Conservation (phyloP, 495 filamentous ascomycete species). For the Pseudoneurospora amorphoporcata region DNA sequence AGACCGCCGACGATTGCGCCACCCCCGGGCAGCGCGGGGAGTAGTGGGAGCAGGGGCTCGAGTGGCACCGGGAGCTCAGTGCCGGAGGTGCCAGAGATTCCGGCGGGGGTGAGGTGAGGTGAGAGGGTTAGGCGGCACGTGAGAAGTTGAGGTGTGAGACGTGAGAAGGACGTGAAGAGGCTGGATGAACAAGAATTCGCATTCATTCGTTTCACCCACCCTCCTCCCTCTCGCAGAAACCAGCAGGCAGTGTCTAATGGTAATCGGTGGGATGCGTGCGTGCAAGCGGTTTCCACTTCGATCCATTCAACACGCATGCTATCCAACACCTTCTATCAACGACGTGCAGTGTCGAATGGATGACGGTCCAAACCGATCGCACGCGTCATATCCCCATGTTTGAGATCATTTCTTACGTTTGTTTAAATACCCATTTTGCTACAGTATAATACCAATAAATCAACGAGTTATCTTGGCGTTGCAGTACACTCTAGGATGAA, state of each 20-base stretch:
- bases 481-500: too few species aligned
- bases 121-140: not conserved
- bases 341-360: not conserved
- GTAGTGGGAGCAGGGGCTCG: not conserved
- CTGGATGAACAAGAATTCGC: not conserved
- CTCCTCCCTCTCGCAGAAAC: not conserved
- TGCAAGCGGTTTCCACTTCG: not conserved
- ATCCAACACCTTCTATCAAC: not conserved
- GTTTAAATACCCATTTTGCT: not conserved
- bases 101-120: not conserved
- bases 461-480: too few species aligned
- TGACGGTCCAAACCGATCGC: not conserved
- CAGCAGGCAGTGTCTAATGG: not conserved
- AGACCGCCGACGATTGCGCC: constrained; percentile 13
- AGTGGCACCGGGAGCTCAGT: not conserved
- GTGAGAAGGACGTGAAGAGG: not conserved
- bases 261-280: not conserved
- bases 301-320: not conserved
- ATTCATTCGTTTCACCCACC: not conserved
- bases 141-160: not conserved
- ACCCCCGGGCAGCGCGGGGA: constrained; percentile 3
- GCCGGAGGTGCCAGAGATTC: not conserved
- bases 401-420: not conserved
- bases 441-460: not conserved
- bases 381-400: not conserved